phyloP scores from a whole-genome alignment of 2,329 filamentous ascomycete species.

The Talaromyces albobiverticillius region DNA sequence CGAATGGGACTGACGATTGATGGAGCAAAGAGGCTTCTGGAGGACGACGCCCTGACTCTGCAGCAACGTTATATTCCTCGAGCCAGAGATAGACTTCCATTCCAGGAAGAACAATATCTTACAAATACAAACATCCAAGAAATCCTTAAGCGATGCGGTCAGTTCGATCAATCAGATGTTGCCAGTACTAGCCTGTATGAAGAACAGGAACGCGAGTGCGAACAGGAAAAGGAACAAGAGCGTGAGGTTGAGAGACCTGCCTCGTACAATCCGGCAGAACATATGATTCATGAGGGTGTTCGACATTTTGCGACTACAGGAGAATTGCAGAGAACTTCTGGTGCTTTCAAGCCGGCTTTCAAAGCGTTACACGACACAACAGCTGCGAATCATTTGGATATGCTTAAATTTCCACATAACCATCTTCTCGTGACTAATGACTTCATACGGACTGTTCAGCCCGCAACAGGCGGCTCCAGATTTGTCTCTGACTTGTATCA shows the following conservation, averaged over 20 bases:
- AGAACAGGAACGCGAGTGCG: constrained; percentile 68
- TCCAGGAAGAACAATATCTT: background rate
- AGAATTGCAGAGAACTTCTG: background rate
- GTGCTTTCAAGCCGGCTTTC: constrained; percentile 2
- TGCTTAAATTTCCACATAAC: background rate
- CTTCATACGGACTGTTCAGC: too few relatives aligned
- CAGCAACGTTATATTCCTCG: constrained; percentile 15
- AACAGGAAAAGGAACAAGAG: constrained; percentile 62
- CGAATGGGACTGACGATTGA: constrained; percentile 26
- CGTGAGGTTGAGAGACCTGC: constrained; percentile 52
- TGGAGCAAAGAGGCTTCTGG: constrained; percentile 52
- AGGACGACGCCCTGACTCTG: constrained; percentile 37
- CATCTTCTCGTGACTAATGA: background rate
- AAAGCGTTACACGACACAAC: background rate
- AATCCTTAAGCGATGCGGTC: constrained; percentile 24
- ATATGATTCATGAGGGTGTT: background rate
- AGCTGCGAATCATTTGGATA: background rate
- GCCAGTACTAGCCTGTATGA: constrained; percentile 49
- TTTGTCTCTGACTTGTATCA: too few relatives aligned
- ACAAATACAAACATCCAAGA: constrained; percentile 22
- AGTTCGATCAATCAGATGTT: constrained; percentile 36
- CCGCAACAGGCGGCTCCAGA: too few relatives aligned
- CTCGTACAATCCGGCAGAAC: background rate
- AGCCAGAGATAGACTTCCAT: background rate
- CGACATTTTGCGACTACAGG: background rate